Base-by-base conservation (phyloP, 768 basidiomycete genomes). In the Boletus speciosus region DNA sequence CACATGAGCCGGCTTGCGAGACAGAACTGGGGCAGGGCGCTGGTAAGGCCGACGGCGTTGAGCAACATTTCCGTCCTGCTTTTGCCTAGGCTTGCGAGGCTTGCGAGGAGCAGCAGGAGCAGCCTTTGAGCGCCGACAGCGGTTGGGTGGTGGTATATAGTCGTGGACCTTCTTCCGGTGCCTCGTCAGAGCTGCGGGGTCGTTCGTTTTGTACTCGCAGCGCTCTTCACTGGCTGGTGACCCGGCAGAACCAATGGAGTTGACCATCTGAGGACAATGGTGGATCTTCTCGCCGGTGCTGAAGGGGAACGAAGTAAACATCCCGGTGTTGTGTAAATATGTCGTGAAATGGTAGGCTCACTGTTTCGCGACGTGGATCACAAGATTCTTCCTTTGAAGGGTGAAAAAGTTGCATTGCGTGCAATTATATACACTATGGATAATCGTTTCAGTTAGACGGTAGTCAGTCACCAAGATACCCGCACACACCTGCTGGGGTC, bases 181-280 rank as follows among this genome's bases (percentile, higher is more conserved):
- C 32, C 61, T 66, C 7, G 63, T 61, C 40, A 67, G 41, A 12
- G 61, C 56, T 0, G 65, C 63, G 1, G 67, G 67, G 43, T 67
- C 67, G 14, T 57, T 56, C 1, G 66, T 69, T 47, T 39, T 55
- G 47, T 59, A 67, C 1, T 40, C 36, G 38, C 66, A 67, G 2
- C 32, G 45, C 35, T 45, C 41, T 31, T 31, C 52, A 6, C 6
- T 7, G 6, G 29, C 7, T 29, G 39, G 21, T 19, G 37, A 44
- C 15, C 16, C 58, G 14, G 23, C 6, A n/a, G 19, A 21, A 41
- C 25, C n/a, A n/a, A 15, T 21, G 19, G 19, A 5, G 19, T 0
- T 11, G 12, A 49, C 2, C 47, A 32, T 41, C 4, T 65, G 35
- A 25, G 53, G 58, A 32, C 63, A 65, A 0, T 34, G 21, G 25